A percentile compares a stretch with the other conserved stretches of the same genome.
Evolutionary conservation across 169 alveolate species (phyloP).

Genomic region (Eimeria necatrix): DNA sequence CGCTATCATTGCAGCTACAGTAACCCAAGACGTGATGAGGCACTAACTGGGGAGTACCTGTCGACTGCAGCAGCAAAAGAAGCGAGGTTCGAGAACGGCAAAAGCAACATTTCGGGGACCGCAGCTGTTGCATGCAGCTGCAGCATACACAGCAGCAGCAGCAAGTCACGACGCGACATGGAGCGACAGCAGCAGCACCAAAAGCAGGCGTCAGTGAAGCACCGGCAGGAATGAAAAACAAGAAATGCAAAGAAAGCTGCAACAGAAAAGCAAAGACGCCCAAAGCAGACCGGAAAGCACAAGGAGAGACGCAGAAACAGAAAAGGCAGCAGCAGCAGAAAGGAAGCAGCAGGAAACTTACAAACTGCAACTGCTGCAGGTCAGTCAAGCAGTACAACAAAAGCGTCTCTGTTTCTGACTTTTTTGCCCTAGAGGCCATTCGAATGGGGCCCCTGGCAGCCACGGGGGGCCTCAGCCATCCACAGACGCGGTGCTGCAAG

Average conservation of each 20-base stretch:
- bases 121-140: constrained; percentile 33
- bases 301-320: neutral
- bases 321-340: constrained; percentile 12
- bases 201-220: neutral
- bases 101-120: neutral
- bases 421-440: neutral
- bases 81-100: neutral
- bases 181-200: neutral
- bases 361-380: constrained; percentile 4
- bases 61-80: constrained; percentile 30
- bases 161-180: neutral
- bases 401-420: neutral
- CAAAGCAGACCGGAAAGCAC: neutral
- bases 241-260: neutral
- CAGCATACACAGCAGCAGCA: neutral
- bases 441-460: neutral
- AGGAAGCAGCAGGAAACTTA: neutral
- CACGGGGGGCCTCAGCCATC: constrained; percentile 13
- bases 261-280: neutral
- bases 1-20: neutral
- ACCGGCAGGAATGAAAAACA: neutral
- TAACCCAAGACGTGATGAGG: neutral
- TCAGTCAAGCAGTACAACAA: neutral
- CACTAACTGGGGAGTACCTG: neutral
- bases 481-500: constrained; percentile 51